Conservation (phyloP, 78 protist species). For the Speleostelium caveatum region DNA sequence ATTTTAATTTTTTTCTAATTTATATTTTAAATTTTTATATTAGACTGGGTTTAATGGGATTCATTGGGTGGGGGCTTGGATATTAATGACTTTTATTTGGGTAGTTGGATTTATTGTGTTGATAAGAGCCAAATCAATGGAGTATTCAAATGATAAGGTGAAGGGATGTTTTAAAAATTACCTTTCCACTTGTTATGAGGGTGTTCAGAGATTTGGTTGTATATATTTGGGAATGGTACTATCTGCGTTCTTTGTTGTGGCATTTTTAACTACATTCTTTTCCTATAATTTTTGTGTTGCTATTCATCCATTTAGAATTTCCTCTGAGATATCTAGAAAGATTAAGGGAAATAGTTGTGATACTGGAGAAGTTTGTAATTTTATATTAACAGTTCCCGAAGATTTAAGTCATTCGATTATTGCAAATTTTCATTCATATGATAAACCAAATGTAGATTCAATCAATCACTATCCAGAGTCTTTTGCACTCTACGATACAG, state of each 20-base stretch:
- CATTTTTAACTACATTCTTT: slow-evolving; percentile 20
- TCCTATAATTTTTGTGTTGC: slow-evolving; percentile 42
- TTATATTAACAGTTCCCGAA: slow-evolving; percentile 66
- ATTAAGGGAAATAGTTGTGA: slow-evolving; percentile 33
- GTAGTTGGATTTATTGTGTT: slow-evolving; percentile 24
- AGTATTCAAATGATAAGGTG: slow-evolving; percentile 10
- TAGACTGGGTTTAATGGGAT: slow-evolving; percentile 40
- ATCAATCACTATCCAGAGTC: not conserved
- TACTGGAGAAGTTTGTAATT: slow-evolving; percentile 54
- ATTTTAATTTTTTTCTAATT: no score
- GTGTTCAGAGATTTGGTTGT: not conserved
- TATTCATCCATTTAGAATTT: slow-evolving; percentile 53
- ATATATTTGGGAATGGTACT: not conserved
- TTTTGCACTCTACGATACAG: slow-evolving; percentile 29
- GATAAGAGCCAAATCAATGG: not conserved
- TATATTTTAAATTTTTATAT: no score
- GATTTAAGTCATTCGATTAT: slow-evolving; percentile 28
- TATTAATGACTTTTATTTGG: slow-evolving; percentile 33
- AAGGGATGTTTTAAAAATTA: not conserved
- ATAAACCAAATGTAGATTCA: slow-evolving; percentile 16
- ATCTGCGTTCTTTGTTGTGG: not conserved
- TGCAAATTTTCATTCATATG: slow-evolving; percentile 28
- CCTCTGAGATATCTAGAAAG: slow-evolving; percentile 38
- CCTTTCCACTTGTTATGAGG: not conserved
- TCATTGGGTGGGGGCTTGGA: slow-evolving; percentile 42